Conservation (phyloP, 2,329 filamentous ascomycete species). For the Aspergillus fijiensis region DNA sequence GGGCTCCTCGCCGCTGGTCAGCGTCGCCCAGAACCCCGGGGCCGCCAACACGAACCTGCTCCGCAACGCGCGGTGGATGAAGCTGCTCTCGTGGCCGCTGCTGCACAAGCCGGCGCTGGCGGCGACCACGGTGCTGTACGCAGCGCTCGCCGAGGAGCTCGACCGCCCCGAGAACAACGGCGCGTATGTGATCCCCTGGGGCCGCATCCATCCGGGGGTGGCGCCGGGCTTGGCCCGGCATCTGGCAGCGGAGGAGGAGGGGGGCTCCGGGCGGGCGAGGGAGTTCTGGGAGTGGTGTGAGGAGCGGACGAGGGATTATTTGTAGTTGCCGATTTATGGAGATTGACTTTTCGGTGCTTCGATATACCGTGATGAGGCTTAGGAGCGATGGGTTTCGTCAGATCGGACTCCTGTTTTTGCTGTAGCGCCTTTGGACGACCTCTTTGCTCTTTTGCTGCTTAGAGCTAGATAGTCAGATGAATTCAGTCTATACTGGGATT, state of each 20-base stretch:
- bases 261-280: slow-evolving; percentile 8
- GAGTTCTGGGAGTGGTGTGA: slow-evolving; percentile 12
- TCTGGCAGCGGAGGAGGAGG: slow-evolving; percentile 3
- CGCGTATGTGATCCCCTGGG: slow-evolving; percentile 12
- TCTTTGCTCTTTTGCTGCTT: no score
- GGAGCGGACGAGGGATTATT: slow-evolving; percentile 9
- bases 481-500: no score
- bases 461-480: no score
- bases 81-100: slow-evolving; percentile 6
- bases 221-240: slow-evolving; percentile 6
- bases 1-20: slow-evolving; percentile 20
- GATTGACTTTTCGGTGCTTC: no score
- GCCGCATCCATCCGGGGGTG: slow-evolving; percentile 10
- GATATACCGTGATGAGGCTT: no score
- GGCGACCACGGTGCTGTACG: slow-evolving; percentile 9
- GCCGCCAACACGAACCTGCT: slow-evolving; percentile 10
- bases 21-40: slow-evolving; percentile 24
- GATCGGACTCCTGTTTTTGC: no score
- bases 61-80: slow-evolving; percentile 8
- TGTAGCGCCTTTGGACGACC: no score
- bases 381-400: no score
- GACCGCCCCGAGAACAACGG: slow-evolving; percentile 11
- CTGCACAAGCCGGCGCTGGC: slow-evolving; percentile 5
- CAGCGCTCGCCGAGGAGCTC: slow-evolving; percentile 3
- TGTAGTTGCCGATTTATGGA: background rate